phyloP scores from a whole-genome alignment of 1,284 basidiomycete genomes.

The Apiotrichum akiyoshidainum region DNA sequence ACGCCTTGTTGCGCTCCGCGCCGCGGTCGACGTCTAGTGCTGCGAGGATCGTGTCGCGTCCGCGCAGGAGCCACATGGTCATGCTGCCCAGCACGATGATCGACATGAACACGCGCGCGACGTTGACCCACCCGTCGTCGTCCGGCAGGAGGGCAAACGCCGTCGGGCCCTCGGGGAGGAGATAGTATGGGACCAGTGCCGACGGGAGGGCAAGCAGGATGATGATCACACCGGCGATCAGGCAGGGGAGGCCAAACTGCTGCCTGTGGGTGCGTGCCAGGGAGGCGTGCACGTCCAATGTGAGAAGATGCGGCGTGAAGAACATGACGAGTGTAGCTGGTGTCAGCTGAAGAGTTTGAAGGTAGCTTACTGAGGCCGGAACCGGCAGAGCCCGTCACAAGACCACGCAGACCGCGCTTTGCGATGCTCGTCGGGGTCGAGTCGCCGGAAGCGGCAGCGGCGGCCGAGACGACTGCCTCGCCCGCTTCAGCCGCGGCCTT shows the following conservation, averaged over 20 bases:
- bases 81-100: conserved; percentile 35
- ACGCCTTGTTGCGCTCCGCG: conserved; percentile 36
- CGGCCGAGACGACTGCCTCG: not conserved
- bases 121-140: conserved; percentile 47
- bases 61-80: conserved; percentile 46
- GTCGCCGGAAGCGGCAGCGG: not conserved
- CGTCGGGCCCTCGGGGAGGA: conserved; percentile 32
- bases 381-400: conserved; percentile 35
- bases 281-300: conserved; percentile 45
- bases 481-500: conserved; percentile 31
- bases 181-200: conserved; percentile 51
- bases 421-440: conserved; percentile 10
- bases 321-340: conserved; percentile 47
- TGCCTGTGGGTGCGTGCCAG: conserved; percentile 40
- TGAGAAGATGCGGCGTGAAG: conserved; percentile 49
- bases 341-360: not conserved
- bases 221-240: conserved; percentile 36
- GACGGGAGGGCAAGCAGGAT: conserved; percentile 46
- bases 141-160: conserved; percentile 39
- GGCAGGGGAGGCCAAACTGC: conserved; percentile 42
- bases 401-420: conserved; percentile 24
- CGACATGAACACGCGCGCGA: conserved; percentile 46
- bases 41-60: conserved; percentile 41
- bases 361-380: conserved; percentile 43
- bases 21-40: conserved; percentile 42